Evolutionary conservation across 2,329 filamentous ascomycete species (phyloP).

Genomic region (Trichoderma polysporum): DNA sequence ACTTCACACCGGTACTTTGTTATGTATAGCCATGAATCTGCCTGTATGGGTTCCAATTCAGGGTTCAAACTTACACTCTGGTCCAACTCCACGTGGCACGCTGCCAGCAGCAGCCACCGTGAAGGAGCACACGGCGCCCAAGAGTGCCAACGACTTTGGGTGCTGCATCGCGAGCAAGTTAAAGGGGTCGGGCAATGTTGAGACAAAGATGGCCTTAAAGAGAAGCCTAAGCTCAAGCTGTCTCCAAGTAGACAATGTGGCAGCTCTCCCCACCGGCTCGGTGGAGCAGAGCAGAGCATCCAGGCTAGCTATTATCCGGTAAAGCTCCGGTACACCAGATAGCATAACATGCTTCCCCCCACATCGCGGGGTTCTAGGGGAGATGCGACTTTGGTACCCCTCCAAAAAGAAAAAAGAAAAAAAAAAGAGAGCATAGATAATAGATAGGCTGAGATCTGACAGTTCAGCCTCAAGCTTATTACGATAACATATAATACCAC

Average conservation of each 20-base stretch:
- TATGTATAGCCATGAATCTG: too few species aligned
- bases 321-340: slow-evolving; percentile 11
- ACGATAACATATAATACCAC: background rate
- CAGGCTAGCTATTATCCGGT: slow-evolving; percentile 1
- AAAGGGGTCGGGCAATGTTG: slow-evolving; percentile 3
- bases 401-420: slow-evolving; percentile 14
- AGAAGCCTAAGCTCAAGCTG: slow-evolving; percentile 2
- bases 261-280: slow-evolving; percentile 6
- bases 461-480: background rate
- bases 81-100: slow-evolving; percentile 80
- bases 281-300: background rate
- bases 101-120: slow-evolving; percentile 62
- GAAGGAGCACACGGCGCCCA: slow-evolving; percentile 50
- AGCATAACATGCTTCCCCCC: background rate
- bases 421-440: too few species aligned
- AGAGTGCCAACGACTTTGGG: slow-evolving; percentile 49
- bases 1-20: background rate
- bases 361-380: slow-evolving; percentile 19
- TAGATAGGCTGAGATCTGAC: background rate
- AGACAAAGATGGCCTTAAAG: background rate
- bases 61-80: slow-evolving; percentile 74
- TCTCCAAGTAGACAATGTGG: slow-evolving; percentile 19
- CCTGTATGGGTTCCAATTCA: too few species aligned
- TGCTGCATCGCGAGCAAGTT: slow-evolving; percentile 46
- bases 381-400: slow-evolving; percentile 16